Evolutionary conservation across 2,329 filamentous ascomycete genomes (phyloP), one percentile per base, ranked within the genome.

Genomic region (Trichoderma harzianum): DNA sequence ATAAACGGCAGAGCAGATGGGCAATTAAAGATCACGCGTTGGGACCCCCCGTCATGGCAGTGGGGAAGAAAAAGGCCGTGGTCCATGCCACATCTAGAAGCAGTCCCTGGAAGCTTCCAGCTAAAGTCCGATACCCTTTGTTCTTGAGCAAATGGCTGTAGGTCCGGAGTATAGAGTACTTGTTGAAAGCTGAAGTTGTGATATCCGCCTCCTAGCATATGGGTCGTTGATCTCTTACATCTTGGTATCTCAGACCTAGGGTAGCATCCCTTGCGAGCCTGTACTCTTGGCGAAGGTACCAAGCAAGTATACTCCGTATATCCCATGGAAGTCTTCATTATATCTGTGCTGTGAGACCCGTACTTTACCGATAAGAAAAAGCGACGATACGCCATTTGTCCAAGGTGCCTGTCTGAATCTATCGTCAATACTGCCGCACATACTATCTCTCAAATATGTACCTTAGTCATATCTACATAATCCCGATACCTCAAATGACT

Each of bases 51-150:
- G 66, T 34, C 34, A 24, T 61, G 16, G 28, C 55, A 61, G 66
- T 51, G 55, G 66, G 36, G 66, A 61, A 60, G 36, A 32, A 28
- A 14, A 32, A 14, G 47, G 47, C 30, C 21, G 36, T 60, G 51
- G 51, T 58, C 64, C 64, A 43, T 69, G 67, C 39, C 57, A 39
- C 57, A 61, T 62, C 57, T 61, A 34, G 65, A 69, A 61, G 60
- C 26, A 36, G 65, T 60, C 55, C 55, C 53, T 61, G 26, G 32
- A 67, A 58, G 64, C 53, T 47, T 68, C 43, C n/a, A 51, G 18
- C 55, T 39, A 51, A 69, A 51, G 39, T 51, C 55, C 66, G 66
- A 61, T 43, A 18, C 51, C 64, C 32, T 53, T 67, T 53, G 65
- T 32, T 28, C 39, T 43, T 43, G 39, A n/a, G 39, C 39, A 43